Evolutionary conservation across 2,329 filamentous ascomycete genomes (phyloP).

Genomic region (Xylariaceae sp.): DNA sequence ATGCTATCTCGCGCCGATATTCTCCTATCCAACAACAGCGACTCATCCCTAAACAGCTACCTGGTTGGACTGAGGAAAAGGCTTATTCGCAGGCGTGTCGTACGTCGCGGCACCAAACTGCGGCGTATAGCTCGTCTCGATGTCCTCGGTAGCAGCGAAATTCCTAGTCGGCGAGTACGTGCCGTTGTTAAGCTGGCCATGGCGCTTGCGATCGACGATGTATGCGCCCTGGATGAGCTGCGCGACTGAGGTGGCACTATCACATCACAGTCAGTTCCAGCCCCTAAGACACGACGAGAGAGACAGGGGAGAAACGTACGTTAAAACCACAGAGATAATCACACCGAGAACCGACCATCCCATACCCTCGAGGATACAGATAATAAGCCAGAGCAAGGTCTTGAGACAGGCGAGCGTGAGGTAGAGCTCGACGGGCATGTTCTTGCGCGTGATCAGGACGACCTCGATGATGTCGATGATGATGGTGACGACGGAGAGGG

Average conservation of each 20-base stretch:
- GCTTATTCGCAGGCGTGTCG: too few relatives aligned
- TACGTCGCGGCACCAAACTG: too few relatives aligned
- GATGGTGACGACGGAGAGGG: constrained; percentile 20
- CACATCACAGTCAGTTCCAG: too few relatives aligned
- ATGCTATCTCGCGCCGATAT: too few relatives aligned
- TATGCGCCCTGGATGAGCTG: constrained; percentile 26
- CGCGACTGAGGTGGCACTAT: constrained; percentile 19
- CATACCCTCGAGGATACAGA: constrained; percentile 20
- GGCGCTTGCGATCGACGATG: constrained; percentile 25
- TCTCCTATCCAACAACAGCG: too few relatives aligned
- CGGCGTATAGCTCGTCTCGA: too few relatives aligned
- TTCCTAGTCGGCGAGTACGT: too few relatives aligned
- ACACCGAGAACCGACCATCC: background rate
- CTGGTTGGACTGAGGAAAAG: too few relatives aligned
- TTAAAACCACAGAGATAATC: background rate
- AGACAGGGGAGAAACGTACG: background rate
- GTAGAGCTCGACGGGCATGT: constrained; percentile 23
- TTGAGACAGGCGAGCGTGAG: constrained; percentile 25
- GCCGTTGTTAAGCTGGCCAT: too few relatives aligned
- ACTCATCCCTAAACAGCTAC: too few relatives aligned
- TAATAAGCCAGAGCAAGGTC: constrained; percentile 21
- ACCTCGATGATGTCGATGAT: constrained; percentile 26
- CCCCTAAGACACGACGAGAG: too few relatives aligned
- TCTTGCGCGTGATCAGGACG: constrained; percentile 20
- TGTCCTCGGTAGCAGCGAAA: too few relatives aligned